Conservation (phyloP, 345 rosid species). For the Populus pruinosa region DNA sequence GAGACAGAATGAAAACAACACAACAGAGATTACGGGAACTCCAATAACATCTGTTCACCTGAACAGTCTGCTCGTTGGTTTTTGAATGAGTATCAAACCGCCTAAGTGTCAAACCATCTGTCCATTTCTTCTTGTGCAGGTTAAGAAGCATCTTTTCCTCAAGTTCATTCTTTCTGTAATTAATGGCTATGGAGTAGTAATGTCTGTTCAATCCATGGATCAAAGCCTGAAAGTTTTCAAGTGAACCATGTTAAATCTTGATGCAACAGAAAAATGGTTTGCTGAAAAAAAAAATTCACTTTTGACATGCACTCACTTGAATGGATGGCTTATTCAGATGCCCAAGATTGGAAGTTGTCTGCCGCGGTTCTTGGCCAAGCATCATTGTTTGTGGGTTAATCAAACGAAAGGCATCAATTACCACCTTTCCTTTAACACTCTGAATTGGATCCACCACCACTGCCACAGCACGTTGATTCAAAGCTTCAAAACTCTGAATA, state of each 20-base stretch:
- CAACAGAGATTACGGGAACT: neutral
- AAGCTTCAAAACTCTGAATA: constrained; percentile 94
- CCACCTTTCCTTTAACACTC: constrained; percentile 97
- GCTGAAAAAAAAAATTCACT: neutral
- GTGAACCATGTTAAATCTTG: constrained; percentile 14
- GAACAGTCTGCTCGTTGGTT: constrained; percentile 48
- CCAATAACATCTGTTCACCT: constrained; percentile 40
- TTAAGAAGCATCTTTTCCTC: constrained; percentile 97
- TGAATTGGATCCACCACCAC: constrained; percentile 99
- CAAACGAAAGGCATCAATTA: constrained; percentile 95
- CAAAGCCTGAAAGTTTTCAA: constrained; percentile 61
- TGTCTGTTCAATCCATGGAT: constrained; percentile 98
- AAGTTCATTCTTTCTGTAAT: constrained; percentile 93
- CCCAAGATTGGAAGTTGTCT: constrained; percentile 96
- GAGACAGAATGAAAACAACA: neutral
- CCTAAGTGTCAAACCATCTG: constrained; percentile 87
- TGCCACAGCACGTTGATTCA: constrained; percentile 96
- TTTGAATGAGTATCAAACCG: constrained; percentile 87
- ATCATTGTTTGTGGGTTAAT: constrained; percentile 98
- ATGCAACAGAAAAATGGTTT: neutral
- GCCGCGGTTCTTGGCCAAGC: constrained; percentile 99
- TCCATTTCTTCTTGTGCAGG: constrained; percentile 99
- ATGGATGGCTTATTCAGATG: constrained; percentile 98
- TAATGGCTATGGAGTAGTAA: constrained; percentile 96
- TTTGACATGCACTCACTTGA: constrained; percentile 50